Evolutionary conservation across 345 rosid genomes (phyloP), one percentile per base, ranked within the genome.

Genomic region (Salix viminalis): DNA sequence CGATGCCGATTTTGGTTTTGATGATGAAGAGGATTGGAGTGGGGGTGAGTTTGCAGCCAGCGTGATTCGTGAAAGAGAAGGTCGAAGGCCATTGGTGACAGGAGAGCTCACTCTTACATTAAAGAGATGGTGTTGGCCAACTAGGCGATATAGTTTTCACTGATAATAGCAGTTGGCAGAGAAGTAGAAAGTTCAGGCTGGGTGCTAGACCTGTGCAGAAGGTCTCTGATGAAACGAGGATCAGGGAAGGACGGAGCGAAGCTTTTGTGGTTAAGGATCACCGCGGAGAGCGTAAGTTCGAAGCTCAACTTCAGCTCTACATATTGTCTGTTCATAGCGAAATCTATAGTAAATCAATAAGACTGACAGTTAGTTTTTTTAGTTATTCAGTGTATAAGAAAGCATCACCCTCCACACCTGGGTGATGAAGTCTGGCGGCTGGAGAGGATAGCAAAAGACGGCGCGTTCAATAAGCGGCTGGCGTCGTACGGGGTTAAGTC

Each of bases 151-250:
- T 96, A 2, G 56, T 62, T 3, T 92, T 93, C 80, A 85, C 99
- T 0, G 99, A 96, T 73, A 96, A 93, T 19, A 89, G 94, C 4
- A 90, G 96, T 36, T 96, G 99, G 99, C 86, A 85, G 7, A 83
- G 88, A 23, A 86, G 97, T 65, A 16, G 97, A 36, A 87, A 76
- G 75, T 96, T 96, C 83, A 83, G 93, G 79, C 60, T 96, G 71
- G 99, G 96, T 44, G 99, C 90, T 71, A 86, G 75, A 54, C 60
- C 82, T 16, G 37, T 80, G 60, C 86, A 79, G 54, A 90, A 65
- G 32, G 30, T 18, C 65, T 54, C 80, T 8, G 82, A 77, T 61
- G 93, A 81, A 70, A 82, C 82, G 23, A 75, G 79, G 75, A 65
- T 91, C n/a, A 77, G 82, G 65, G 98, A 91, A 78, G 98, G 90